These are phyloP conservation scores for Amoebophrya sp. DNA, from an alignment of 169 alveolate genomes.

Conservation along the genomic window DNA sequence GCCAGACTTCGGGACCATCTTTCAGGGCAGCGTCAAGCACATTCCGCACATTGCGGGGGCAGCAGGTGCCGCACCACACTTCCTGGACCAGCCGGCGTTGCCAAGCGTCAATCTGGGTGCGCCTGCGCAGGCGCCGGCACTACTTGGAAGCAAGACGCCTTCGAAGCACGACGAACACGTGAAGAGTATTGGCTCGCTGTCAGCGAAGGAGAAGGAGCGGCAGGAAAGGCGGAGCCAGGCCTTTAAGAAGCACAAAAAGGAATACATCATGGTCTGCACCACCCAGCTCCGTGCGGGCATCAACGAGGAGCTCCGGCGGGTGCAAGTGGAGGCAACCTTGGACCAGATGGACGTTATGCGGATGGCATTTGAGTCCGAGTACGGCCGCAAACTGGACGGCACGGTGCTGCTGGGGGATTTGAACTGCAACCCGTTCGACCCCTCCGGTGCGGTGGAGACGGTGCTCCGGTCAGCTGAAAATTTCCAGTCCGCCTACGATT, in stretches of 20 bases:
- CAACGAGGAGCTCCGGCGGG: background rate
- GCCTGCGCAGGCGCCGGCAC: too few species aligned
- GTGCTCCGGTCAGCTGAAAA: too few species aligned
- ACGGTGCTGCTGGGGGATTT: background rate
- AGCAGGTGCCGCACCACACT: too few species aligned
- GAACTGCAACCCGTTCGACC: background rate
- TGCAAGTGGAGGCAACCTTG: background rate
- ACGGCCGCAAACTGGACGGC: constrained; percentile 9
- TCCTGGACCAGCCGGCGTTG: background rate
- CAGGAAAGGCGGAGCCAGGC: background rate
- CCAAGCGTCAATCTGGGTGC: too few species aligned
- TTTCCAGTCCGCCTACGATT: background rate
- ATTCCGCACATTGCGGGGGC: background rate
- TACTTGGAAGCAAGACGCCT: too few species aligned
- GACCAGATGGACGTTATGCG: background rate
- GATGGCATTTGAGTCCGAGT: background rate
- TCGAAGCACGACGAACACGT: too few species aligned
- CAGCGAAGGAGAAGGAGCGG: background rate
- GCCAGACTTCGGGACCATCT: background rate
- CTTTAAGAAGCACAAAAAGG: background rate
- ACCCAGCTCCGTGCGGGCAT: background rate
- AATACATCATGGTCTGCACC: background rate
- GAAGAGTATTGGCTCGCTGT: background rate
- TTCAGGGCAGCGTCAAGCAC: background rate
- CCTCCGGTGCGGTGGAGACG: background rate